phyloP scores from a whole-genome alignment of 768 basidiomycete species.

The Neoboletus brunneissimus region DNA sequence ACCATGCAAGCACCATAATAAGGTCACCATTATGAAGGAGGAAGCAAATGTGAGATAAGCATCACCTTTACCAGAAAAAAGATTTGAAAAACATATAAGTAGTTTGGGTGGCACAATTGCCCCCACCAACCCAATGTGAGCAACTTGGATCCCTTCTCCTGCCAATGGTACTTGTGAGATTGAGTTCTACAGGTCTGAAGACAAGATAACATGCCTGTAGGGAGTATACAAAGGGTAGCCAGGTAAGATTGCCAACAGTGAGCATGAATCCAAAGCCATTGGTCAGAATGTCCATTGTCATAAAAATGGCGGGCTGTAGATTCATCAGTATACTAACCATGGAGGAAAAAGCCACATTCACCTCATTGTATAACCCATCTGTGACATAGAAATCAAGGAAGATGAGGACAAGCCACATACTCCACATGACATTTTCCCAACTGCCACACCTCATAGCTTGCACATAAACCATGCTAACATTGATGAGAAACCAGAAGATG shows the following conservation, averaged over 20 bases:
- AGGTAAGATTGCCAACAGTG: slow-evolving; percentile 83
- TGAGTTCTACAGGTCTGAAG: slow-evolving; percentile 82
- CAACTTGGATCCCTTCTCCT: slow-evolving; percentile 80
- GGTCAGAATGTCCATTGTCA: slow-evolving; percentile 95
- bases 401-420: slow-evolving; percentile 82
- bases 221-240: slow-evolving; percentile 93
- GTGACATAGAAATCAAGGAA: slow-evolving; percentile 88
- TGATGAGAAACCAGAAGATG: slow-evolving; percentile 87
- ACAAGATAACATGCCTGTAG: slow-evolving; percentile 94
- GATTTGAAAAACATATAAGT: slow-evolving; percentile 52
- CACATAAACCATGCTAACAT: slow-evolving; percentile 88
- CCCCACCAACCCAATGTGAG: slow-evolving; percentile 99
- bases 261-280: slow-evolving; percentile 99
- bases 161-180: slow-evolving; percentile 46
- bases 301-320: slow-evolving; percentile 76
- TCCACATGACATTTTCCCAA: slow-evolving; percentile 69
- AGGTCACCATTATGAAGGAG: slow-evolving; percentile 64
- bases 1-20: slow-evolving; percentile 91
- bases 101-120: slow-evolving; percentile 87
- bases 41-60: too few species aligned
- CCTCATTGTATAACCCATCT: slow-evolving; percentile 91
- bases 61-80: neutral
- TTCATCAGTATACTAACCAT: neutral
- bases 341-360: slow-evolving; percentile 23
- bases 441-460: slow-evolving; percentile 79